Percentiles rank a stretch among this genome's conserved stretches.
Evolutionary conservation across 2,329 filamentous ascomycete genomes (phyloP).

Genomic region (Talaromyces sp.): DNA sequence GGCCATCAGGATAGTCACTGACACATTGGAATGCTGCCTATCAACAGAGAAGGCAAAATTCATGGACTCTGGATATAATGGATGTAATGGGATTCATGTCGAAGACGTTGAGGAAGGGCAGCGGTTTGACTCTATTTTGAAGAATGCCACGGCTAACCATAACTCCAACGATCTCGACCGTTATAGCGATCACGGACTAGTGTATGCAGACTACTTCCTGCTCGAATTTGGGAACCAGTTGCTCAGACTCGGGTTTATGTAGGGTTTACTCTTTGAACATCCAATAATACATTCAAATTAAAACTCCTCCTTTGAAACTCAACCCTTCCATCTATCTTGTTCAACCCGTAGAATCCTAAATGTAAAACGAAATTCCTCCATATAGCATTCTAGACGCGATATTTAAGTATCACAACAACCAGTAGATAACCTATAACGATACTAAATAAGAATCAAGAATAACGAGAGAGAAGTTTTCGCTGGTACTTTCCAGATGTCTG

Average conservation of each 20-base stretch:
- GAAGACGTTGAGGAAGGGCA: constrained; percentile 26
- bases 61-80: background rate
- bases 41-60: background rate
- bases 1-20: background rate
- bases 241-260: background rate
- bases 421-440: background rate
- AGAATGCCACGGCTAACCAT: constrained; percentile 41
- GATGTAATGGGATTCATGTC: background rate
- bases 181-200: constrained; percentile 43
- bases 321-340: background rate
- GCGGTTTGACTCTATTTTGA: constrained; percentile 38
- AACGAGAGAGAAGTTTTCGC: background rate
- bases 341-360: background rate
- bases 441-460: background rate
- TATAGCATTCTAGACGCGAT: too few relatives aligned
- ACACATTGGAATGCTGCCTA: background rate
- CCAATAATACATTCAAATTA: background rate
- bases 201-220: constrained; percentile 47
- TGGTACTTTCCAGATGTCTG: too few relatives aligned
- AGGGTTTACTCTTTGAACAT: background rate
- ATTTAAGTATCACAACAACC: too few relatives aligned
- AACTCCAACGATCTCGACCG: constrained; percentile 39
- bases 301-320: background rate
- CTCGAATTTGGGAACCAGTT: constrained; percentile 39
- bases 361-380: background rate